A percentile compares a stretch with the other conserved stretches of the same genome.
Evolutionary conservation across 78 protist species (phyloP).

Genomic region (Paulinella micropora): DNA sequence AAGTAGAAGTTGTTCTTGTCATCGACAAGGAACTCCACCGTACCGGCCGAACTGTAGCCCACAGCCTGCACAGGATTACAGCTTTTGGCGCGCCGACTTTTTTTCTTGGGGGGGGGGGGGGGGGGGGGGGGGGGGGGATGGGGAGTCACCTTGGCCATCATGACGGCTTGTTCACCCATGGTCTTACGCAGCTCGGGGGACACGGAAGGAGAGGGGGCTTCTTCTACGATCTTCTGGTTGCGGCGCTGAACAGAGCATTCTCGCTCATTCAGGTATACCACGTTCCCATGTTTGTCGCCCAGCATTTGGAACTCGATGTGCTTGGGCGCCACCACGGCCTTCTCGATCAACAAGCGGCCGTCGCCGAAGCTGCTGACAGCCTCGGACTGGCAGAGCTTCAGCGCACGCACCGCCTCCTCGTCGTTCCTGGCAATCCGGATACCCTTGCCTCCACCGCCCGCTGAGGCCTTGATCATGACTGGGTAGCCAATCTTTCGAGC

Average conservation of each 20-base stretch:
- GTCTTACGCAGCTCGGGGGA: not conserved
- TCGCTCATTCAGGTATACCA: conserved; percentile 71
- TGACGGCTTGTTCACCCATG: not conserved
- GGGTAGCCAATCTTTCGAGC: conserved; percentile 4
- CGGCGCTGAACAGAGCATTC: conserved; percentile 90
- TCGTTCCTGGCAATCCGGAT: not conserved
- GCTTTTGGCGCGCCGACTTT: not conserved
- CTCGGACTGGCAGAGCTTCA: not conserved
- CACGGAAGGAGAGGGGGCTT: conserved; percentile 71
- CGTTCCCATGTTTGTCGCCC: conserved; percentile 52
- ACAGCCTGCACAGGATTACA: conserved; percentile 36
- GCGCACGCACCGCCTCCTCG: not conserved
- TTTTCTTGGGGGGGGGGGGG: not conserved
- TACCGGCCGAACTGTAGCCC: conserved; percentile 77
- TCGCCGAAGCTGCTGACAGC: not conserved
- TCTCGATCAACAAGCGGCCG: not conserved
- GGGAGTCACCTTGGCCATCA: not conserved
- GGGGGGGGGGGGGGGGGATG: not conserved
- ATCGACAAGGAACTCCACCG: conserved; percentile 89
- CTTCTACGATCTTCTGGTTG: conserved; percentile 89
- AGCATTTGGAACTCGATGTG: conserved; percentile 17
- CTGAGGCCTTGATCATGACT: conserved; percentile 11
- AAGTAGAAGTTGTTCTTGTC: conserved; percentile 48
- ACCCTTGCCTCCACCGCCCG: conserved; percentile 8
- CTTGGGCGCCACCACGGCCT: conserved; percentile 40